Evolutionary conservation across 768 basidiomycete genomes (phyloP), one percentile per base, ranked within the genome.

Genomic region (Suillus cothurnatus): DNA sequence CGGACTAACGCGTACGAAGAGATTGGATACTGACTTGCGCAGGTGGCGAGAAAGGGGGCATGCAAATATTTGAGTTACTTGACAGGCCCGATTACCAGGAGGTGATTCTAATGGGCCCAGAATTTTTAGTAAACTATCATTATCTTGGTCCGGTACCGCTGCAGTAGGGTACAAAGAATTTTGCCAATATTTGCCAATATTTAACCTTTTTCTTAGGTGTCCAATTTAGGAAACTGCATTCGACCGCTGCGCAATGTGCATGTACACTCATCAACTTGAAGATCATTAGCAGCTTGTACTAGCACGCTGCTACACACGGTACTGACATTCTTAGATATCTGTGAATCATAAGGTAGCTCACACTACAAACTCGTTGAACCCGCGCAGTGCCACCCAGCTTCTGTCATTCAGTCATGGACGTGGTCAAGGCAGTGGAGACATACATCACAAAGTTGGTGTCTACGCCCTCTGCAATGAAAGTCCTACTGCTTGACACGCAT

Each of bases 361-460:
- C 28, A 6, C 19, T 23, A n/a, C 34, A 23, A n/a, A 23, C 36
- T 8, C 4, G 34, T 26, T 11, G 56, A 38, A n/a, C 31, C n/a
- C 15, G 11, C 23, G 15, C 15, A 38, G 34, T 14, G 11, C 15
- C 38, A 12, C 23, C 26, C 9, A 58, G 23, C 15, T 38, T 36
- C 34, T 11, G 23, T 31, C 19, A 52, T 23, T 26, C 57, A 58
- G 57, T 23, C 55, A 99, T 99, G 97, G 96, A 99, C 78, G 90
- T 96, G 69, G 84, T 95, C 72, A 97, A 96, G 78, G 97, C 97
- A 9, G 89, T 97, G 34, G 94, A 96, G 79, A 92, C 90, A 6
- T 99, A 99, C 81, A 85, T 98, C 74, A 86, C 87, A 67, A 97
- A 92, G 82, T 82, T 97, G 82, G 86, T 97, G 64, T 89, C 91